These are phyloP conservation scores for Juglanconis oblonga DNA, from an alignment of 2,329 filamentous ascomycete genomes.

Conservation along the genomic window DNA sequence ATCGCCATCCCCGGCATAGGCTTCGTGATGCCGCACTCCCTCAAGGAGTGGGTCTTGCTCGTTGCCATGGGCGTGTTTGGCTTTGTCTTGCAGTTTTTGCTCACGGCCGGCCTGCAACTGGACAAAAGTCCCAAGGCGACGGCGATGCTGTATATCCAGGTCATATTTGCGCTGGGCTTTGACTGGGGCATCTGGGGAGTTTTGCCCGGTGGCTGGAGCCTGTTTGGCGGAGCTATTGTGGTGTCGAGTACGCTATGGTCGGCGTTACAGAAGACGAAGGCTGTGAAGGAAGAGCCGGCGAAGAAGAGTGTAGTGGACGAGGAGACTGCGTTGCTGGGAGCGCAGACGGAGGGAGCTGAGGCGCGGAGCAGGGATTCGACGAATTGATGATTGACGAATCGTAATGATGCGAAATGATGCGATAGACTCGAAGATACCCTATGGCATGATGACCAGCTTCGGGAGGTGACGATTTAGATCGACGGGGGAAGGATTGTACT, in stretches of 20 bases:
- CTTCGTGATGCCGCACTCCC: slow-evolving; percentile 33
- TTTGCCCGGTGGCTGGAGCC: slow-evolving; percentile 34
- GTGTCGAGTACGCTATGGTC: slow-evolving; percentile 41
- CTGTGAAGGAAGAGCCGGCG: slow-evolving; percentile 21
- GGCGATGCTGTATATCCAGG: slow-evolving; percentile 29
- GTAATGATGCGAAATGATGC: background rate
- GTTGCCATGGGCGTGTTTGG: slow-evolving; percentile 65
- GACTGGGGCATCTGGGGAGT: slow-evolving; percentile 43
- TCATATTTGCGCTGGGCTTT: slow-evolving; percentile 34
- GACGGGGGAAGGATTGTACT: background rate
- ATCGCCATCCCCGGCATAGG: slow-evolving; percentile 39
- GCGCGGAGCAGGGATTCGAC: background rate
- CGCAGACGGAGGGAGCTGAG: slow-evolving; percentile 12
- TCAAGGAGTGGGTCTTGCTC: slow-evolving; percentile 55
- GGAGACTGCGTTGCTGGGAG: slow-evolving; percentile 30
- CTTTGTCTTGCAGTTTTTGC: slow-evolving; percentile 74
- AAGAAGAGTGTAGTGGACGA: slow-evolving; percentile 29
- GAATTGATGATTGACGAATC: no score
- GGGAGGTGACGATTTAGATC: background rate
- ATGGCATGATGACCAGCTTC: no score
- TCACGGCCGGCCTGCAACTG: slow-evolving; percentile 70
- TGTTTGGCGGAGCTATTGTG: slow-evolving; percentile 37
- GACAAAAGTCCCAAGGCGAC: slow-evolving; percentile 51
- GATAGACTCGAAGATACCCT: background rate
- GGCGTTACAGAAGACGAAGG: slow-evolving; percentile 34